These are phyloP conservation scores for Candida cerambycidarum DNA, from an alignment of 805 yeast species.

Conservation along the genomic window DNA sequence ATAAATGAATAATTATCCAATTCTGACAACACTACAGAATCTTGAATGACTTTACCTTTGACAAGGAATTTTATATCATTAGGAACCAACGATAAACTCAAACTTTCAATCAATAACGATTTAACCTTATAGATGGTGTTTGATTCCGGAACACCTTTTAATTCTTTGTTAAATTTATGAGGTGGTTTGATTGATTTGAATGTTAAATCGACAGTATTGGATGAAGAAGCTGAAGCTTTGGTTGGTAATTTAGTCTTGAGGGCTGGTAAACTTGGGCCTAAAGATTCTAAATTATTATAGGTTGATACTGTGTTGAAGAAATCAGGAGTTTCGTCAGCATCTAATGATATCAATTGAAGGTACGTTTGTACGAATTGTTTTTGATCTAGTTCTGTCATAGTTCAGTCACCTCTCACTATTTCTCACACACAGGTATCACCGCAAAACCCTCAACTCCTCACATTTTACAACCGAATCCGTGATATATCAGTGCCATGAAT, in stretches of 20 bases:
- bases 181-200: conserved; percentile 76
- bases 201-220: conserved; percentile 21
- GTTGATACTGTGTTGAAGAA: conserved; percentile 33
- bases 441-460: too few species aligned
- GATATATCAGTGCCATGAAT: conserved; percentile 25
- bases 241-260: conserved; percentile 30
- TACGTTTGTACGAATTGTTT: conserved; percentile 54
- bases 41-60: conserved; percentile 64
- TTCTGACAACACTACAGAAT: conserved; percentile 37
- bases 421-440: too few species aligned
- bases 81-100: conserved; percentile 31
- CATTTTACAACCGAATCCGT: too few species aligned
- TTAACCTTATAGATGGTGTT: conserved; percentile 41
- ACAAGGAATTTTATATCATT: conserved; percentile 50
- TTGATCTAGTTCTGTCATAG: conserved; percentile 3
- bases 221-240: conserved; percentile 5
- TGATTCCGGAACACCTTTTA: conserved; percentile 23
- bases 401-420: too few species aligned
- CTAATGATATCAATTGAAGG: conserved; percentile 47
- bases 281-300: conserved; percentile 27
- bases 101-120: conserved; percentile 28
- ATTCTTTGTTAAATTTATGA: conserved; percentile 47
- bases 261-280: conserved; percentile 52
- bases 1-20: conserved; percentile 32
- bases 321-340: conserved; percentile 35